Base-by-base conservation (phyloP, 148 eudicot species). In the Camellia granthamiana region DNA sequence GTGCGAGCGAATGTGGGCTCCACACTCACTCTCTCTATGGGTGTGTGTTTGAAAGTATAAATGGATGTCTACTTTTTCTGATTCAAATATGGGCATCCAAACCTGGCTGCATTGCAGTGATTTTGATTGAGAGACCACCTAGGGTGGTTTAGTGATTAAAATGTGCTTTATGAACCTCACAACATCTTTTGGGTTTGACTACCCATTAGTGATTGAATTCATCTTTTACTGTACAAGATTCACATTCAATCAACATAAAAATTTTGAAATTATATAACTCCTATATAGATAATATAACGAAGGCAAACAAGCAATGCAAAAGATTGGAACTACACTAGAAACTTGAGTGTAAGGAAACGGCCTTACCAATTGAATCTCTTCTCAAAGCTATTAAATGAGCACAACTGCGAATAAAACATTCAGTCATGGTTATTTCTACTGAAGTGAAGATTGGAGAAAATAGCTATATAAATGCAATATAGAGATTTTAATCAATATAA, bases 281-380 rank as follows among this genome's bases (percentile, higher is more conserved):
- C 54, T 41, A 2, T 10, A n/a, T 63, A 11, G 7, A 51, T 64
- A 16, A 65, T 11, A 77, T 65, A 12, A 65, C 72, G 38, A 30
- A 30, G 38, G 38, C 38, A 30, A 30, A 30, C 38, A 30, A 30
- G 38, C 38, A 30, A 30, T 30, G 38, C 21, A 23, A 23, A 54
- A 14, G 21, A 80, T 47, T 43, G 46, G 7, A 63, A 16, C 64
- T 73, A 18, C 61, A 62, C 71, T 2, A 72, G 51, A 43, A 63
- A 42, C 8, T 16, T 54, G 3, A 61, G 16, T 12, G 56, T 2
- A 59, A 74, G 38, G 55, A 79, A 66, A 44, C 55, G 41, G 78
- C 73, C 83, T 88, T 91, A 96, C 99, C 99, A 44, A 96, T 96
- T 69, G 99, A 93, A 81, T 96, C 99, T 86, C 99, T 90, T 41